phyloP scores from a whole-genome alignment of 2,329 filamentous ascomycete genomes.

The Sordariomycetes sp. region DNA sequence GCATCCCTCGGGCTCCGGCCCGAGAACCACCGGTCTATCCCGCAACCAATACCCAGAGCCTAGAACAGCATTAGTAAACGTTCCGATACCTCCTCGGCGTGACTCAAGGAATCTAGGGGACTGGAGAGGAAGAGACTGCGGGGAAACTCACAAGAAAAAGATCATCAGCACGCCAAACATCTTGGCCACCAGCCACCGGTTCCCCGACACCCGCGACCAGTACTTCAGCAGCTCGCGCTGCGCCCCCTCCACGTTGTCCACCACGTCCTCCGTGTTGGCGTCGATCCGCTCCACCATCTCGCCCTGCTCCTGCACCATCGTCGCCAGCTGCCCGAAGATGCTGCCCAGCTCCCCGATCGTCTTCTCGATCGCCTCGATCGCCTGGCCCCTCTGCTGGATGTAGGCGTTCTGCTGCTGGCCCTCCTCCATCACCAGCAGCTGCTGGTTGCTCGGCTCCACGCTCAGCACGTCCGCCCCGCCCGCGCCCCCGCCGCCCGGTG shows the following conservation, averaged over 20 bases:
- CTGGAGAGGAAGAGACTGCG: conserved; percentile 3
- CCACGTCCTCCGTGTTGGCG: conserved; percentile 93
- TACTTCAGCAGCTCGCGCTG: conserved; percentile 95
- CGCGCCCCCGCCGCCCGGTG: conserved; percentile 55
- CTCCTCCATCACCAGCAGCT: conserved; percentile 87
- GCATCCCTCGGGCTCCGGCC: background rate
- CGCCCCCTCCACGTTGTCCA: conserved; percentile 95
- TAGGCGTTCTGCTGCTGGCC: conserved; percentile 78
- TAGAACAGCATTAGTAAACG: conserved; percentile 12
- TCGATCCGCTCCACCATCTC: conserved; percentile 98
- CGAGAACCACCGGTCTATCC: conserved; percentile 23
- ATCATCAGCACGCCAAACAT: conserved; percentile 82
- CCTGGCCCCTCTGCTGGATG: conserved; percentile 86
- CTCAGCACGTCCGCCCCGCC: conserved; percentile 64
- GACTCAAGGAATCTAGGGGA: background rate
- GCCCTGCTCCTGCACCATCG: conserved; percentile 95
- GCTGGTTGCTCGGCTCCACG: conserved; percentile 75
- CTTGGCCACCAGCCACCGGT: conserved; percentile 87
- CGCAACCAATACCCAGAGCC: conserved; percentile 58
- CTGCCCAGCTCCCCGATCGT: conserved; percentile 84
- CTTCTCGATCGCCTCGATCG: conserved; percentile 92
- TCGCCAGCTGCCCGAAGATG: conserved; percentile 88
- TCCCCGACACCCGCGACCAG: conserved; percentile 87
- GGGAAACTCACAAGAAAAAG: conserved; percentile 56
- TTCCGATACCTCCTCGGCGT: background rate